A percentile compares a stretch with the other conserved stretches of the same genome.
Evolutionary conservation across 2,329 filamentous ascomycete species (phyloP).

Genomic region (Monilinia aucupariae): DNA sequence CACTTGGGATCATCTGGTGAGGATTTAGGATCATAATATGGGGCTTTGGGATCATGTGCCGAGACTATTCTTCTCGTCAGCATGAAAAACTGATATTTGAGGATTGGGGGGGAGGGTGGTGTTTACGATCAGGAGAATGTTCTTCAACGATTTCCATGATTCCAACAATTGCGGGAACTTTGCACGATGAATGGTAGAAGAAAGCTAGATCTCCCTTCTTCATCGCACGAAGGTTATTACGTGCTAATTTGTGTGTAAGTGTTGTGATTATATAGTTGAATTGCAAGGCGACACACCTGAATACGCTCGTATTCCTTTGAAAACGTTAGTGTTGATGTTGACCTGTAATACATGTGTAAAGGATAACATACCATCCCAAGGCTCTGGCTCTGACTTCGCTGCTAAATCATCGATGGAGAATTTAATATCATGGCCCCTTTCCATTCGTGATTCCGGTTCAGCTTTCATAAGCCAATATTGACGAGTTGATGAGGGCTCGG

Average conservation of each 20-base stretch:
- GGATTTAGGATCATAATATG: conserved; percentile 80
- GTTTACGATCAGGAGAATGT: conserved; percentile 67
- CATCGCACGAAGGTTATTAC: conserved; percentile 90
- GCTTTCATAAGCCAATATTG: conserved; percentile 81
- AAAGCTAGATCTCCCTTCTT: conserved; percentile 87
- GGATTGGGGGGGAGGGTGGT: background rate
- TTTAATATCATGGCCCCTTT: conserved; percentile 81
- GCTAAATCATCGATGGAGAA: conserved; percentile 92
- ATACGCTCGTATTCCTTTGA: conserved; percentile 46
- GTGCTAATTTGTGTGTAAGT: conserved; percentile 47
- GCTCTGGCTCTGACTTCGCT: conserved; percentile 67
- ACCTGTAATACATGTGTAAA: background rate
- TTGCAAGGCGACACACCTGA: conserved; percentile 35
- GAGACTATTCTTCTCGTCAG: conserved; percentile 32
- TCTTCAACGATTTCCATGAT: conserved; percentile 86
- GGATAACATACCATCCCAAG: conserved; percentile 72
- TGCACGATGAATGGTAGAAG: conserved; percentile 96
- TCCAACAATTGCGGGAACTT: conserved; percentile 79
- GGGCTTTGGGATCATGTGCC: conserved; percentile 64
- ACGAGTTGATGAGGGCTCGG: conserved; percentile 24
- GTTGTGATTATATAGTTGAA: conserved; percentile 17
- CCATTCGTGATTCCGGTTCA: conserved; percentile 78
- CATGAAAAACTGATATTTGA: background rate
- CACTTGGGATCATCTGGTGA: conserved; percentile 67
- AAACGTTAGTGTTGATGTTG: conserved; percentile 16